Evolutionary conservation across 345 rosid species (phyloP).

Genomic region (Syzygium oleosum): DNA sequence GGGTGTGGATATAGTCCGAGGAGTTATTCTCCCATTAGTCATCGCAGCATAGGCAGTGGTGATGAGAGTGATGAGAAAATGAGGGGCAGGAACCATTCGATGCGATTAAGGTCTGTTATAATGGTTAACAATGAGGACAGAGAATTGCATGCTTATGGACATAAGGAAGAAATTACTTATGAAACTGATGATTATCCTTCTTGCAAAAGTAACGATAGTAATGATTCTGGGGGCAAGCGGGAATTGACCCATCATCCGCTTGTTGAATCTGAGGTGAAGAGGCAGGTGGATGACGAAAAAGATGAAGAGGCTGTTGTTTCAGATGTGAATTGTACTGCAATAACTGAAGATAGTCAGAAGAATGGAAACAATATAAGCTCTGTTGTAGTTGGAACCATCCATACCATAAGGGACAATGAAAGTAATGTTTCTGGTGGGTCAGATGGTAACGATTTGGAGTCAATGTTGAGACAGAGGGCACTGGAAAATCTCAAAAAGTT

Average conservation of each 20-base stretch:
- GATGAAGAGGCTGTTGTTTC: slow-evolving; percentile 19
- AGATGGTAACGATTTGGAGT: slow-evolving; percentile 47
- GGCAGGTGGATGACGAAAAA: slow-evolving; percentile 15
- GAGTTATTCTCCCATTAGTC: slow-evolving; percentile 22
- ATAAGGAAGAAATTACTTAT: slow-evolving; percentile 38
- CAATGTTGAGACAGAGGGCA: slow-evolving; percentile 59
- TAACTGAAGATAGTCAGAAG: slow-evolving; percentile 3
- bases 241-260: slow-evolving; percentile 13
- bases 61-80: slow-evolving; percentile 23
- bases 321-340: slow-evolving; percentile 1
- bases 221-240: slow-evolving; percentile 22
- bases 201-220: slow-evolving; percentile 38
- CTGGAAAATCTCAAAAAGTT: slow-evolving; percentile 66
- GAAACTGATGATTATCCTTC: slow-evolving; percentile 52
- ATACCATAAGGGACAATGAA: slow-evolving; percentile 10
- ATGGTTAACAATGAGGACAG: slow-evolving; percentile 22
- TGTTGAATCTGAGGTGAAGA: slow-evolving; percentile 11
- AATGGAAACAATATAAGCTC: slow-evolving; percentile 8
- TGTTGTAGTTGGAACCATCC: slow-evolving; percentile 8
- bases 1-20: slow-evolving; percentile 22
- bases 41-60: slow-evolving; percentile 14
- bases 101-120: slow-evolving; percentile 55
- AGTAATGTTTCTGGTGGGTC: slow-evolving; percentile 13
- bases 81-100: slow-evolving; percentile 16
- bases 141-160: slow-evolving; percentile 16